Percentiles rank a stretch among this genome's conserved stretches.
phyloP scores from a whole-genome alignment of 2,329 filamentous ascomycete species.

The Myriosclerotinia duriaeana region DNA sequence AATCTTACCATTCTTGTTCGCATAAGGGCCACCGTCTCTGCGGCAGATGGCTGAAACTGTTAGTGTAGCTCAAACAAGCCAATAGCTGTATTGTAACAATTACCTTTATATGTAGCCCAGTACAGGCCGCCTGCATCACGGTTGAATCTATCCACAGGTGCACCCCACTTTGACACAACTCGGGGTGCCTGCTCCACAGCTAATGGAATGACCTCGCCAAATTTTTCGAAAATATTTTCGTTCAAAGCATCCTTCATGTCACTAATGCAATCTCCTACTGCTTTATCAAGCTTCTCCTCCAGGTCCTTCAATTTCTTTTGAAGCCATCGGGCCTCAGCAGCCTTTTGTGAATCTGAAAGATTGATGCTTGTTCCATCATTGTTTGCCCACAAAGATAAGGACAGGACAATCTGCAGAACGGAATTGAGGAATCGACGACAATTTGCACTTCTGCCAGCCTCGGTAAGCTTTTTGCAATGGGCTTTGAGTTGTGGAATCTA shows the following conservation, averaged over 20 bases:
- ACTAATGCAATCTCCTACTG: constrained; percentile 43
- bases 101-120: constrained; percentile 53
- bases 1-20: constrained; percentile 41
- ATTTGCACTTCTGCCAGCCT: constrained; percentile 47
- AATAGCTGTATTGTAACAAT: not conserved
- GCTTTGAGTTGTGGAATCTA: constrained; percentile 35
- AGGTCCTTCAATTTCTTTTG: constrained; percentile 44
- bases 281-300: constrained; percentile 45
- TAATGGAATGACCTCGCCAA: constrained; percentile 42
- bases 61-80: not conserved
- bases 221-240: constrained; percentile 50
- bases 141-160: constrained; percentile 40
- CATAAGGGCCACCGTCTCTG: constrained; percentile 48
- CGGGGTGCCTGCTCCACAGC: constrained; percentile 43
- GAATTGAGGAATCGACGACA: constrained; percentile 53
- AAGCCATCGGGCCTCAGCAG: constrained; percentile 44
- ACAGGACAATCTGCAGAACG: constrained; percentile 52
- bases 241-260: constrained; percentile 45
- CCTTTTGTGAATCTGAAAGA: constrained; percentile 45
- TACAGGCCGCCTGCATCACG: constrained; percentile 47
- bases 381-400: constrained; percentile 52
- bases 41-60: constrained; percentile 48
- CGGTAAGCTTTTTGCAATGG: constrained; percentile 59
- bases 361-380: constrained; percentile 46
- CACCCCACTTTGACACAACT: constrained; percentile 45